Base-by-base conservation (phyloP, 106 monocot genomes). In the Dactylorhiza incarnata region DNA sequence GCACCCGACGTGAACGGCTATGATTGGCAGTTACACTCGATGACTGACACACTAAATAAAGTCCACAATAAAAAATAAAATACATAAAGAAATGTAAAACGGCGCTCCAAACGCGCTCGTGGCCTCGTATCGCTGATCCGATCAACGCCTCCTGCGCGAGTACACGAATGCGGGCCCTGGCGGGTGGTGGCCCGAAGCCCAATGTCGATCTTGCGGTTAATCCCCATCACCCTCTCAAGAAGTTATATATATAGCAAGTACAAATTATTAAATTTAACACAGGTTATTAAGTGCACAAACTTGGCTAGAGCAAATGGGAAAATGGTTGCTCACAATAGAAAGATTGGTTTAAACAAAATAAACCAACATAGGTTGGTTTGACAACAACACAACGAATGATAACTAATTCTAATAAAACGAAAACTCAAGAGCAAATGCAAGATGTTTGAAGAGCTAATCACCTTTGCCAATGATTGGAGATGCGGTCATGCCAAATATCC, bases 401-500 rank as follows among this genome's bases (percentile, higher is more conserved):
- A 7, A 45, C 13, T 69, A 45, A 23, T 37, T 26, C 24, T 37
- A 23, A 69, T 68, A 37, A 29, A 68, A 45, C 45, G n/a, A 16
- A 46, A 69, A 46, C 6, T 69, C 5, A 45, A 69, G 44, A 10
- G 14, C 9, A 69, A 46, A 69, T n/a, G 69, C 43, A 46, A 17
- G 45, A 29, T n/a, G 19, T 29, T 65, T 65, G 69, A 69, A 45
- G 15, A 69, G 45, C 69, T n/a, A 45, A 52, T 82, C 78, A 94
- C 94, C 97, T 94, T 89, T 94, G 29, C 97, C 97, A 82, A 91
- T 84, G 73, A 91, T 99, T 70, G 97, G 97, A 77, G 97, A 94
- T 74, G 97, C 97, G 52, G 97, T 99, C 97, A 99, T 99, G 48
- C 97, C 97, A 84, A 99, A 99, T 75, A 99, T 86, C 26, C 87